phyloP scores from a whole-genome alignment of 164 flowering plant genomes.

The Nymphaea thermarum region DNA sequence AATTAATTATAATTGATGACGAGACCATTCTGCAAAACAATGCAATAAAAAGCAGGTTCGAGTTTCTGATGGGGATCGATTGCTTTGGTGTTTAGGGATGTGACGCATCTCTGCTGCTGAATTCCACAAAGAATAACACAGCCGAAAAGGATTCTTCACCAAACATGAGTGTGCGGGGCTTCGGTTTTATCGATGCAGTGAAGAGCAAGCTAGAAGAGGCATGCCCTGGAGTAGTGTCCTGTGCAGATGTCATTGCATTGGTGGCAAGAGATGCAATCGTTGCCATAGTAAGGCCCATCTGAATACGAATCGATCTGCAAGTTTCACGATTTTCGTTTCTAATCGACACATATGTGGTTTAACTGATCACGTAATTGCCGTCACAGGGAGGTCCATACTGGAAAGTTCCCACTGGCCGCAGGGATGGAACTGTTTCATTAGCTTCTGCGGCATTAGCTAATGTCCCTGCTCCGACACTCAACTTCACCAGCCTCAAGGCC shows the following conservation, averaged over 20 bases:
- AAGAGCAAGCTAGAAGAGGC: constrained; percentile 53
- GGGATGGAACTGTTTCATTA: constrained; percentile 63
- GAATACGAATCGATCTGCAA: no score
- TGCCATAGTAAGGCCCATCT: no score
- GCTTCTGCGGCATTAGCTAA: constrained; percentile 33
- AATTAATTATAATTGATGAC: background rate
- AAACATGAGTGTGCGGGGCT: constrained; percentile 52
- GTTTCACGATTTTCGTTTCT: no score
- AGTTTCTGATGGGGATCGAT: no score
- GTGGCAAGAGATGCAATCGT: constrained; percentile 59
- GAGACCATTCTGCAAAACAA: no score
- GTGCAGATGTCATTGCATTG: constrained; percentile 69
- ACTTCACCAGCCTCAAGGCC: constrained; percentile 37
- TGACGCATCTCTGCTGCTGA: constrained; percentile 72
- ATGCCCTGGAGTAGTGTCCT: constrained; percentile 76
- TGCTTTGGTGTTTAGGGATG: constrained; percentile 42
- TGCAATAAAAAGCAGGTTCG: no score
- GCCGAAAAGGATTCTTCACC: constrained; percentile 54
- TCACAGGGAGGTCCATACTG: constrained; percentile 45
- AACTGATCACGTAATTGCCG: no score
- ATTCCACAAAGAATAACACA: constrained; percentile 35
- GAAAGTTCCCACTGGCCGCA: constrained; percentile 82
- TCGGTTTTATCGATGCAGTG: constrained; percentile 58
- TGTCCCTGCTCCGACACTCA: constrained; percentile 56
- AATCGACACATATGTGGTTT: no score